phyloP scores from a whole-genome alignment of 345 rosid species.

The Euphorbia pulcherrima region DNA sequence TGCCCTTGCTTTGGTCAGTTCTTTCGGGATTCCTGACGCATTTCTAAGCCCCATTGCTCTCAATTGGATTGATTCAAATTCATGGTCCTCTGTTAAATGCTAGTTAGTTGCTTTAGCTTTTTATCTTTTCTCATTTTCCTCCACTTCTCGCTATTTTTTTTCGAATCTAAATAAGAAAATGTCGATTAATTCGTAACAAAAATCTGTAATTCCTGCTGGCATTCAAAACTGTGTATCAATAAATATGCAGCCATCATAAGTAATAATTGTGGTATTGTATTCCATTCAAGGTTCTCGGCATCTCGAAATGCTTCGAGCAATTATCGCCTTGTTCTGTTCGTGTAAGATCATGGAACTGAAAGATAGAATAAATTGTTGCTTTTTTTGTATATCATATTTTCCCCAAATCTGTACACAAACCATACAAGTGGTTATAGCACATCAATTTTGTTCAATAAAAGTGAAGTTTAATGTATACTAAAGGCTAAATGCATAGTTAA shows the following conservation, averaged over 20 bases:
- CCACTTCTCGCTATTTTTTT: neutral
- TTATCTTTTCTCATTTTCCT: neutral
- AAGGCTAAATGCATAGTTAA: no score
- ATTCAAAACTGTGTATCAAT: neutral
- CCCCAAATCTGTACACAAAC: no score
- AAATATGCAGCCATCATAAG: neutral
- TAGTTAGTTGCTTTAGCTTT: neutral
- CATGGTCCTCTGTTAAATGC: conserved; percentile 57
- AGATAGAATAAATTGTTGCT: no score
- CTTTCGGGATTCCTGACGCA: conserved; percentile 75
- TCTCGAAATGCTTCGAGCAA: neutral
- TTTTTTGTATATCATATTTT: no score
- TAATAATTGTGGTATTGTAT: neutral
- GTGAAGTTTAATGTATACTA: no score
- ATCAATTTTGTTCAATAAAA: no score
- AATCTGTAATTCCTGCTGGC: neutral
- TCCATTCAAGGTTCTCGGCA: neutral
- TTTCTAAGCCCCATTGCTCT: conserved; percentile 81
- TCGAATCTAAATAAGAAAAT: neutral
- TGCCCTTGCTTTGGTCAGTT: conserved; percentile 65
- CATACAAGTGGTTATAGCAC: no score
- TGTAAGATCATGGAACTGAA: no score
- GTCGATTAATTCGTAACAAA: neutral
- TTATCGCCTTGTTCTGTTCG: neutral
- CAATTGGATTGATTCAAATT: conserved; percentile 81